Base-by-base conservation (phyloP, 139 green algal species). In the Chlorella sp. region DNA sequence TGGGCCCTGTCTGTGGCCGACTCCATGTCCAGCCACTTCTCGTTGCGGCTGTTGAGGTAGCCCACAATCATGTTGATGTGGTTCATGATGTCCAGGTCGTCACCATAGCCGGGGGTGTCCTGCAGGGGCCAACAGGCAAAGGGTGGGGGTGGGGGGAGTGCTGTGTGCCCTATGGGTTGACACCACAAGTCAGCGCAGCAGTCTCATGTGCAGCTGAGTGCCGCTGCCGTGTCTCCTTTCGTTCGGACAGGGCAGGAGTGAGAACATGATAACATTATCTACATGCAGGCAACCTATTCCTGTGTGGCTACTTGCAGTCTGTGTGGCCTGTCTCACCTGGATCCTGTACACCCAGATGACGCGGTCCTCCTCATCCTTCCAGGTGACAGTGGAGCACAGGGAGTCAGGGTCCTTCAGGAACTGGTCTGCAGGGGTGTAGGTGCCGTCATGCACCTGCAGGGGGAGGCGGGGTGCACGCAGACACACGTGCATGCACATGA, bases 51-150 rank as follows among this genome's bases (percentile, higher is more conserved):
- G 71, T 84, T 74, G 49, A 90, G 84, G 75, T 86, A 82, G 51
- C 80, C 67, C 60, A 74, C 76, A 64, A 90, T 81, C 70, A 81
- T 82, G 59, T 73, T 62, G 71, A 81, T 71, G 65, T 35, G 61
- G 65, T 35, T 35, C 23, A 35, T 66, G 27, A 88, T 75, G 49
- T 88, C 77, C 26, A 89, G 72, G 55, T 89, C 71, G 23, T 93
- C 88, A n/a, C 88, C 86, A 76, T 93, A 91, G 42, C 88, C 88
- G 4, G 87, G 87, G 1, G 87, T 91, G 79, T 91, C 87, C 75
- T 86, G 75, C 22, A 22, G 26, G 22, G 5, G 10, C 24, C 59
- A 65, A 65, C n/a, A n/a, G n/a, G n/a, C n/a, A n/a, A n/a, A n/a
- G n/a, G n/a, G n/a, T n/a, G n/a, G n/a, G n/a, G n/a, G n/a, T n/a